Percentiles rank a stretch among this genome's conserved stretches.
Conservation (phyloP, 345 rosid genomes). For the Populus tremula region DNA sequence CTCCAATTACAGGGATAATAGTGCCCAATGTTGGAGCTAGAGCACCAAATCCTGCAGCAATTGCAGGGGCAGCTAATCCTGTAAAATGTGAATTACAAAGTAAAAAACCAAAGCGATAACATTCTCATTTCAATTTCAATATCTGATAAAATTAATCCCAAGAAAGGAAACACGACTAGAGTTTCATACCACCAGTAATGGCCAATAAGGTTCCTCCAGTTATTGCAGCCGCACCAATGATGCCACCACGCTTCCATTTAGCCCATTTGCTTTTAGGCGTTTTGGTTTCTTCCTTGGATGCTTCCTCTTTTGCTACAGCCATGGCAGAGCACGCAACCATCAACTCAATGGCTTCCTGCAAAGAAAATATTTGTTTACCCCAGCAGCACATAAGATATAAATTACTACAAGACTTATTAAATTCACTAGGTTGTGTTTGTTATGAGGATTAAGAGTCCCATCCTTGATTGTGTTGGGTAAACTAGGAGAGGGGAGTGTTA, state of each 20-base stretch:
- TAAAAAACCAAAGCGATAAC: not conserved
- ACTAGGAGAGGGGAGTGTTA: too few species aligned
- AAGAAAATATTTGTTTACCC: not conserved
- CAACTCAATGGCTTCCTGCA: conserved; percentile 74
- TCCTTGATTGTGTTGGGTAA: too few species aligned
- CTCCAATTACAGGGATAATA: conserved; percentile 89
- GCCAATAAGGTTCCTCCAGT: conserved; percentile 96
- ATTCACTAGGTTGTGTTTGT: too few species aligned
- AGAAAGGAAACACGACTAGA: conserved; percentile 6
- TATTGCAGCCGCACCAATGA: conserved; percentile 91
- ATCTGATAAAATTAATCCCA: not conserved
- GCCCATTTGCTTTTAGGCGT: conserved; percentile 57
- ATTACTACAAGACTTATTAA: too few species aligned
- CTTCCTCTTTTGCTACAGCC: conserved; percentile 67
- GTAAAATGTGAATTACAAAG: conserved; percentile 21
- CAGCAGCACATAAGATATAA: not conserved
- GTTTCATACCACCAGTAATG: conserved; percentile 75
- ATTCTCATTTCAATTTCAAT: conserved; percentile 9
- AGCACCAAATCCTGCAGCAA: conserved; percentile 94
- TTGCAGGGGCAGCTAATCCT: conserved; percentile 98
- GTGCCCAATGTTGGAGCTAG: conserved; percentile 93
- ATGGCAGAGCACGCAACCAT: conserved; percentile 90
- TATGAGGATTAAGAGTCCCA: too few species aligned
- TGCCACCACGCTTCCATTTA: conserved; percentile 94
- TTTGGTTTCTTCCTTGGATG: conserved; percentile 45